Conservation (phyloP, 2,329 filamentous ascomycete species). For the Hortaea sp. region DNA sequence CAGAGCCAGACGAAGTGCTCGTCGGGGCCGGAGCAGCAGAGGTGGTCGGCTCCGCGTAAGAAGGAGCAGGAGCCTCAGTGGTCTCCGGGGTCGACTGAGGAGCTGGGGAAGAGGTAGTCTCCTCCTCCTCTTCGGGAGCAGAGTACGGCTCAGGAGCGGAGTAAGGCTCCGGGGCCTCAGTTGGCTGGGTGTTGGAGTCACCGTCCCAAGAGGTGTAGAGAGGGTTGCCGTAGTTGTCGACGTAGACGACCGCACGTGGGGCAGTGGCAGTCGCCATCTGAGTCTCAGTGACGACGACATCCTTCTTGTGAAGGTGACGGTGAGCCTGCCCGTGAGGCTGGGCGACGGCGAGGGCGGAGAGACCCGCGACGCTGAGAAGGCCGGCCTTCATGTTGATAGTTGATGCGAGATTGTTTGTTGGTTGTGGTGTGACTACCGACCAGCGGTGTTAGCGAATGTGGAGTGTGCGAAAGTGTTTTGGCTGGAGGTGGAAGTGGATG, state of each 20-base stretch:
- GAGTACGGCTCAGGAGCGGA: not conserved
- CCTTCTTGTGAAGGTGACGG: conserved; percentile 28
- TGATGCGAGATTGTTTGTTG: not conserved
- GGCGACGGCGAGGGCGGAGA: conserved; percentile 15
- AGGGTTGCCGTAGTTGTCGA: conserved; percentile 47
- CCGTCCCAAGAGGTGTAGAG: conserved; percentile 24
- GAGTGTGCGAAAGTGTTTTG: too few species aligned
- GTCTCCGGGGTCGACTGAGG: not conserved
- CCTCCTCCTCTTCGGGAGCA: not conserved
- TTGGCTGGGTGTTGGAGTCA: not conserved
- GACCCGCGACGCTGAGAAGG: conserved; percentile 17
- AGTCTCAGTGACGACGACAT: conserved; percentile 26
- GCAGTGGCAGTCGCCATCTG: conserved; percentile 33
- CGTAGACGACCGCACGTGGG: conserved; percentile 47
- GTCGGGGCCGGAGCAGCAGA: conserved; percentile 1
- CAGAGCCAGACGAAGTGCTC: conserved; percentile 6
- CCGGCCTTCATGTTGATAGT: conserved; percentile 21
- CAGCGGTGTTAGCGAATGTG: conserved; percentile 6
- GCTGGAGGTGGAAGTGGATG: too few species aligned
- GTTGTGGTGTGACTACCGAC: conserved; percentile 2
- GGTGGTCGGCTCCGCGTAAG: not conserved
- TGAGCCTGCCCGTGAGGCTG: conserved; percentile 20
- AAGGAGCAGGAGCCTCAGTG: conserved; percentile 1
- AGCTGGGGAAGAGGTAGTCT: not conserved
- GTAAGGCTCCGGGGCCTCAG: not conserved